Base-by-base conservation (phyloP, 805 yeast species). In the Maudiozyma pseudohumilis region DNA sequence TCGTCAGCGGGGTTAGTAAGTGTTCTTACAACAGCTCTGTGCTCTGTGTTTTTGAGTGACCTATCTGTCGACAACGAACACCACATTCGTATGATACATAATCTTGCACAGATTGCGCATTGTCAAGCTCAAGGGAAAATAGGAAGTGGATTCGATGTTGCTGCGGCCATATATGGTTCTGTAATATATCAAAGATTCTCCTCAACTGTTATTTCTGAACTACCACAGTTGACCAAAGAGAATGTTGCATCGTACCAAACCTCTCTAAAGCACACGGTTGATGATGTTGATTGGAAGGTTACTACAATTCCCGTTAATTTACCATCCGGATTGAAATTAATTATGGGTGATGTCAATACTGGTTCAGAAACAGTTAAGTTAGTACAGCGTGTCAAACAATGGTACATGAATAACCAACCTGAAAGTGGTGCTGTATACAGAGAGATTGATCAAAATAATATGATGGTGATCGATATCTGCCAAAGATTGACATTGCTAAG, bases 121-220 rank as follows among this genome's bases (percentile, higher is more conserved):
- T 88, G 96, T 56, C 70, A 75, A 40, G 97, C 98, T 3, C 98
- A 92, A 58, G 84, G 85, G 23, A 92, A 92, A 59, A 78, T 92
- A 19, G 98, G 98, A 0, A 86, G 96, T 3, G 98, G 98, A 0
- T 92, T 92, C 59, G 98, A 92, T 55, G 94, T 92, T 29, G 97
- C 95, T 0, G 80, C 96, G 19, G 98, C 98, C 0, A 80, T 84
- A 0, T 89, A 70, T 59, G 98, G 98, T 2, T 82, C 95, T 0
- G 80, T 88, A 32, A 69, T 77, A 5, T 92, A 92, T 59, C 69
- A 74, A 31, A 66, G 98, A 42, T 92, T 92, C 51, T 63, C 68
- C 3, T 84, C 94, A 0, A 56, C 48, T 6, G 42, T 74, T 25
- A 72, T 75, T 34, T 61, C 60, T 24, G 52, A 47, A 21, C 52